Conservation (phyloP, 805 yeast genomes). For the Lipomyces yamanashiensis region DNA sequence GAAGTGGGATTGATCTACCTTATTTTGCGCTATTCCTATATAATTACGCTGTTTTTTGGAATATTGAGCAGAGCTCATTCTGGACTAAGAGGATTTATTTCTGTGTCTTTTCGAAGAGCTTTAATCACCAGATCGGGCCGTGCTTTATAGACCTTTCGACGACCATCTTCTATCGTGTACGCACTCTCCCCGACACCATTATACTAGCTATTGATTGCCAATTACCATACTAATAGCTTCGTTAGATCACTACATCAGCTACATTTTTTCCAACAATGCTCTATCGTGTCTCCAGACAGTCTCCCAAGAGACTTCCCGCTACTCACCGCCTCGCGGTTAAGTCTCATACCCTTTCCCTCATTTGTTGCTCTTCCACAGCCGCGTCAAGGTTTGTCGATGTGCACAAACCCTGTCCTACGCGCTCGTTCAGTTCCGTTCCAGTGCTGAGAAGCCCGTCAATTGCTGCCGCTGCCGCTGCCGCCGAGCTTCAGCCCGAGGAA, state of each 20-base stretch:
- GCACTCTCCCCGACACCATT: too few species aligned
- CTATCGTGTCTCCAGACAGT: not conserved
- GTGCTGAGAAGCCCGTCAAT: not conserved
- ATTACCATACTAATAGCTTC: too few species aligned
- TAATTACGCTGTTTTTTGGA: too few species aligned
- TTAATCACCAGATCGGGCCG: too few species aligned
- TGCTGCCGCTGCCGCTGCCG: conserved; percentile 9
- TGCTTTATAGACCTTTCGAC: too few species aligned
- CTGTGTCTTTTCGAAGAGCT: too few species aligned
- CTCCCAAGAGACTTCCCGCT: not conserved
- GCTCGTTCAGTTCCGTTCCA: not conserved
- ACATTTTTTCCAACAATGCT: not conserved
- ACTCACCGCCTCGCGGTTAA: conserved; percentile 6
- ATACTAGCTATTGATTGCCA: too few species aligned
- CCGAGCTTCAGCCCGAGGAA: not conserved
- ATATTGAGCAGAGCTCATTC: too few species aligned
- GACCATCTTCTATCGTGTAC: too few species aligned
- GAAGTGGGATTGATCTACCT: too few species aligned
- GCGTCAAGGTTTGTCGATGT: not conserved
- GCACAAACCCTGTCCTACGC: not conserved
- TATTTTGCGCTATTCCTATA: too few species aligned
- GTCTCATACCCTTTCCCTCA: conserved; percentile 3
- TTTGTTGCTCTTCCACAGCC: not conserved
- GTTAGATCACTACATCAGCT: not conserved
- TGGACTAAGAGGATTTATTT: too few species aligned